These are phyloP conservation scores for Lasiodiplodia theobromae DNA, from an alignment of 2,329 filamentous ascomycete species.

Conservation along the genomic window DNA sequence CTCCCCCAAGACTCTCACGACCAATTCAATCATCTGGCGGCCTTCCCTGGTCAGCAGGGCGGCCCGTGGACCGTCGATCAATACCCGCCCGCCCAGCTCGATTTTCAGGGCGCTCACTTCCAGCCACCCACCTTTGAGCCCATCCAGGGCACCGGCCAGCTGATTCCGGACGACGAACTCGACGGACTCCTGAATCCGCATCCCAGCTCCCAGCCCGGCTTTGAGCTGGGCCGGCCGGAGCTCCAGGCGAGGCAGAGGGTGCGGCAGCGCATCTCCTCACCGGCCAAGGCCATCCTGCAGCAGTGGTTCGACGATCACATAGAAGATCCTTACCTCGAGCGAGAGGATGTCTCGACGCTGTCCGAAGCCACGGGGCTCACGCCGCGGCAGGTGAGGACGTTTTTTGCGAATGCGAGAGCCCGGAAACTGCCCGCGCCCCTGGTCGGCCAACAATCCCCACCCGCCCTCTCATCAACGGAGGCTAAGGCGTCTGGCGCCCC, in stretches of 20 bases:
- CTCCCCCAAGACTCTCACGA: background rate
- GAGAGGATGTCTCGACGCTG: conserved; percentile 33
- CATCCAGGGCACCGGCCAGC: conserved; percentile 1
- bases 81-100: background rate
- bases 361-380: conserved; percentile 33
- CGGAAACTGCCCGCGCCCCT: conserved; percentile 31
- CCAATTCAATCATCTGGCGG: background rate
- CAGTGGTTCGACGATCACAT: conserved; percentile 35
- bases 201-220: background rate
- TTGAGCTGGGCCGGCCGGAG: background rate
- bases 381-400: conserved; percentile 36
- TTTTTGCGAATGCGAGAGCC: conserved; percentile 38
- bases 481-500: background rate
- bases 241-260: background rate
- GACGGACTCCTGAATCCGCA: conserved; percentile 12
- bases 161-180: conserved; percentile 7
- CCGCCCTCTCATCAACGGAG: conserved; percentile 15
- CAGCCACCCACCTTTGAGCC: background rate
- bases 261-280: conserved; percentile 31
- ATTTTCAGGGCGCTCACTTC: conserved; percentile 20
- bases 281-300: conserved; percentile 34
- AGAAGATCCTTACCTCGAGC: conserved; percentile 37
- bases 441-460: conserved; percentile 8
- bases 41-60: conserved; percentile 1
- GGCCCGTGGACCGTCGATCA: conserved; percentile 8